Evolutionary conservation across 2,329 filamentous ascomycete genomes (phyloP).

Genomic region (Colletotrichum graminicola): DNA sequence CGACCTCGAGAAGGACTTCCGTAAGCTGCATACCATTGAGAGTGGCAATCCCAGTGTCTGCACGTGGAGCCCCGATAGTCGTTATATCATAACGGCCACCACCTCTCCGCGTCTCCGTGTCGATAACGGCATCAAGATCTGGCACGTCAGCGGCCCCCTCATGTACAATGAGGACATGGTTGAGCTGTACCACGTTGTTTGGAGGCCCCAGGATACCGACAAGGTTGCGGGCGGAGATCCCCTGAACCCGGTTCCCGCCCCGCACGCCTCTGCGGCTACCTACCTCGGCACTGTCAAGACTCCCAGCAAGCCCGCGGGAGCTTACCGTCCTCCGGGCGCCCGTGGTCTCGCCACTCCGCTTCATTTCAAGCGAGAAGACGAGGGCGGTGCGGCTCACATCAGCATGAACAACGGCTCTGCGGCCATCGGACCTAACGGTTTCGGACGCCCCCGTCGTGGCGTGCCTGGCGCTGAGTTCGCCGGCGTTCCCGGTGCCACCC

Average conservation of each 20-base stretch:
- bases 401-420: conserved; percentile 82
- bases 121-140: conserved; percentile 95
- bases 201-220: conserved; percentile 80
- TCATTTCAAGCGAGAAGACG: conserved; percentile 97
- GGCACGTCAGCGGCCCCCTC: conserved; percentile 88
- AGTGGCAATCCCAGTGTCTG: conserved; percentile 96
- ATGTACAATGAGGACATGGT: conserved; percentile 97
- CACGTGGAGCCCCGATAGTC: conserved; percentile 96
- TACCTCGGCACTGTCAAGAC: conserved; percentile 92
- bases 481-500: conserved; percentile 75
- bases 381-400: conserved; percentile 90
- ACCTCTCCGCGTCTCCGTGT: conserved; percentile 95
- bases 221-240: conserved; percentile 75
- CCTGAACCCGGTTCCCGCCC: conserved; percentile 77
- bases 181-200: conserved; percentile 91
- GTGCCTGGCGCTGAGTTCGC: conserved; percentile 88
- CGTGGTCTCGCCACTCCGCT: conserved; percentile 89
- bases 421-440: conserved; percentile 81
- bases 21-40: conserved; percentile 93
- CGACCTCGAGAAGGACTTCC: conserved; percentile 93
- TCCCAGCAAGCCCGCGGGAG: conserved; percentile 95
- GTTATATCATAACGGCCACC: conserved; percentile 96
- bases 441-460: conserved; percentile 79
- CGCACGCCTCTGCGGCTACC: conserved; percentile 84
- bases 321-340: conserved; percentile 94